Conservation (phyloP, 345 rosid species). For the Euphorbia lathyris region DNA sequence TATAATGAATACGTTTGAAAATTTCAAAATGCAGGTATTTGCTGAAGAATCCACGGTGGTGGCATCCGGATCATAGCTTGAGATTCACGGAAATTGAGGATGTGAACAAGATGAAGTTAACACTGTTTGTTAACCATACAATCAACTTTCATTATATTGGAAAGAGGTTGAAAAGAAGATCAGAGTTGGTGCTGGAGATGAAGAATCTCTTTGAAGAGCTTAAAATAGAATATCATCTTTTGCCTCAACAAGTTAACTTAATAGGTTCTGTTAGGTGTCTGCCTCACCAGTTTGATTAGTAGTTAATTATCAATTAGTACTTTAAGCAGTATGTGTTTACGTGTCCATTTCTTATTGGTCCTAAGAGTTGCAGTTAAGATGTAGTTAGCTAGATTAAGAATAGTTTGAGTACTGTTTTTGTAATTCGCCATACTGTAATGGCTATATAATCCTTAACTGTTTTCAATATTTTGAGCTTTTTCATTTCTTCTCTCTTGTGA, state of each 20-base stretch:
- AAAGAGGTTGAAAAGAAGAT: slow-evolving; percentile 49
- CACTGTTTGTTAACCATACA: slow-evolving; percentile 50
- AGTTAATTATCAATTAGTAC: not conserved
- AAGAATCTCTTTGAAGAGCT: slow-evolving; percentile 58
- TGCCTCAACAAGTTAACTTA: slow-evolving; percentile 58
- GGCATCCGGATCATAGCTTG: slow-evolving; percentile 47
- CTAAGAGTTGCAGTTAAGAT: too few relatives aligned
- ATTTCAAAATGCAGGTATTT: slow-evolving; percentile 40
- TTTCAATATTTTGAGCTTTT: too few relatives aligned
- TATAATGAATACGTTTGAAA: not conserved
- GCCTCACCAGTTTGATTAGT: slow-evolving; percentile 18
- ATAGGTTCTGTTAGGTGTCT: slow-evolving; percentile 14
- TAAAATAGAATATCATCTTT: slow-evolving; percentile 50
- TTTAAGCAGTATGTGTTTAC: not conserved
- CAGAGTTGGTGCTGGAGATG: slow-evolving; percentile 49
- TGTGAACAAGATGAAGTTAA: slow-evolving; percentile 69
- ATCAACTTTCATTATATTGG: slow-evolving; percentile 59
- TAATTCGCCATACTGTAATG: too few relatives aligned
- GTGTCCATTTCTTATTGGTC: too few relatives aligned
- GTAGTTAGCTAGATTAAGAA: too few relatives aligned
- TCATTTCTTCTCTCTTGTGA: too few relatives aligned
- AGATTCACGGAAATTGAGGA: slow-evolving; percentile 58
- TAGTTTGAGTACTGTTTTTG: too few relatives aligned
- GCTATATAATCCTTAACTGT: too few relatives aligned
- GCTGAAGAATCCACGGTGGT: slow-evolving; percentile 55